phyloP scores from a whole-genome alignment of 345 rosid species.

The Pistacia integerrima region DNA sequence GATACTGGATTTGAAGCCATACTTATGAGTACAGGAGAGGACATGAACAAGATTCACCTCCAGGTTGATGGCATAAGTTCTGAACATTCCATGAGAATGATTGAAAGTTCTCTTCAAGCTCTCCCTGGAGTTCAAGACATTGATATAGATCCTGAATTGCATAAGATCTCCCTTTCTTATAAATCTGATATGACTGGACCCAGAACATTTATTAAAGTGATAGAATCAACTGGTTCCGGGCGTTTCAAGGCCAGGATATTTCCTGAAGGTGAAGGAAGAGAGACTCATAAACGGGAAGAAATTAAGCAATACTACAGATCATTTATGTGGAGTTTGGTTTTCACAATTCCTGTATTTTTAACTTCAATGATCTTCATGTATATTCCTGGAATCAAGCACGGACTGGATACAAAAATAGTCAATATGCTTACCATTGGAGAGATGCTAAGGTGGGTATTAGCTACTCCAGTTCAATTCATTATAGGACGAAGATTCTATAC shows the following conservation, averaged over 20 bases:
- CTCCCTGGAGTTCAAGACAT: slow-evolving; percentile 76
- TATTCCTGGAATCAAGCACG: slow-evolving; percentile 63
- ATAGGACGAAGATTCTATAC: slow-evolving; percentile 78
- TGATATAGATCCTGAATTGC: slow-evolving; percentile 27
- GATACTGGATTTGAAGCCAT: slow-evolving; percentile 73
- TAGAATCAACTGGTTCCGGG: slow-evolving; percentile 78
- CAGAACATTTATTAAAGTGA: slow-evolving; percentile 65
- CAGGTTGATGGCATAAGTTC: slow-evolving; percentile 58
- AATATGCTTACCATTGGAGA: slow-evolving; percentile 79
- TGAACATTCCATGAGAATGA: slow-evolving; percentile 51
- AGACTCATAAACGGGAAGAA: slow-evolving; percentile 57
- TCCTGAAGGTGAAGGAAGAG: slow-evolving; percentile 70
- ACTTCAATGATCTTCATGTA: slow-evolving; percentile 85
- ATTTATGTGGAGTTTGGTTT: slow-evolving; percentile 85
- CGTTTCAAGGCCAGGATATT: slow-evolving; percentile 66
- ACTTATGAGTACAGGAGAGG: slow-evolving; percentile 72
- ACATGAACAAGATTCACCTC: slow-evolving; percentile 69
- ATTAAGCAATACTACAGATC: slow-evolving; percentile 63
- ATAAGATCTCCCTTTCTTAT: slow-evolving; percentile 66
- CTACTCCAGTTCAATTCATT: slow-evolving; percentile 88
- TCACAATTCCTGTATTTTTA: slow-evolving; percentile 80
- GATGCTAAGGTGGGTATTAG: slow-evolving; percentile 62
- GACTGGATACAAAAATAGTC: slow-evolving; percentile 60
- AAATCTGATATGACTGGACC: slow-evolving; percentile 78
- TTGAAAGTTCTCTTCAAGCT: slow-evolving; percentile 71